phyloP scores from a whole-genome alignment of 768 basidiomycete genomes.

The Boletus barrowsii region DNA sequence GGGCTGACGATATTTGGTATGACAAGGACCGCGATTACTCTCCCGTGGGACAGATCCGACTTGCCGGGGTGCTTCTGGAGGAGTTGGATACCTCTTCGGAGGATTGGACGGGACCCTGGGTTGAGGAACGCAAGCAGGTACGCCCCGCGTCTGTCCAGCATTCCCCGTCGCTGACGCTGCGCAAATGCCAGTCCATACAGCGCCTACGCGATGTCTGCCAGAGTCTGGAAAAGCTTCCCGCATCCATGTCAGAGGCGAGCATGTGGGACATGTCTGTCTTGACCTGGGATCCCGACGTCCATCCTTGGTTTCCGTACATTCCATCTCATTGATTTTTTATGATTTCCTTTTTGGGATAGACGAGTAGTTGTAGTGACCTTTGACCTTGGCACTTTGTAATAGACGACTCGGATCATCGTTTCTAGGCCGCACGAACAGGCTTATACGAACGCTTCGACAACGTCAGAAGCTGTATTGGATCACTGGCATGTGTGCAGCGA shows the following conservation, averaged over 20 bases:
- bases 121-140: constrained; percentile 46
- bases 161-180: not conserved
- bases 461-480: no score
- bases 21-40: constrained; percentile 38
- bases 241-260: constrained; percentile 28
- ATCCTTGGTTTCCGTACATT: constrained; percentile 53
- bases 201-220: constrained; percentile 37
- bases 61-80: constrained; percentile 43
- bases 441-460: no score
- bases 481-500: constrained; percentile 19
- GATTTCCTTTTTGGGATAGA: not conserved
- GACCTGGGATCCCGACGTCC: constrained; percentile 45
- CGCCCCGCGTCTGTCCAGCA: not conserved
- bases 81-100: constrained; percentile 28
- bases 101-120: constrained; percentile 48
- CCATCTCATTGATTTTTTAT: not conserved
- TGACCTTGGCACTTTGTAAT: no score
- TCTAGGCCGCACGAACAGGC: no score
- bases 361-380: no score
- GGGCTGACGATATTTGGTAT: not conserved
- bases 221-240: constrained; percentile 38
- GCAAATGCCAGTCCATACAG: constrained; percentile 38
- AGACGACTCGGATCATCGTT: no score
- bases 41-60: constrained; percentile 39
- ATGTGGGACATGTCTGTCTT: constrained; percentile 40